Conservation (phyloP, 352 stramenopile species). For the Phytopythium kandeliae region DNA sequence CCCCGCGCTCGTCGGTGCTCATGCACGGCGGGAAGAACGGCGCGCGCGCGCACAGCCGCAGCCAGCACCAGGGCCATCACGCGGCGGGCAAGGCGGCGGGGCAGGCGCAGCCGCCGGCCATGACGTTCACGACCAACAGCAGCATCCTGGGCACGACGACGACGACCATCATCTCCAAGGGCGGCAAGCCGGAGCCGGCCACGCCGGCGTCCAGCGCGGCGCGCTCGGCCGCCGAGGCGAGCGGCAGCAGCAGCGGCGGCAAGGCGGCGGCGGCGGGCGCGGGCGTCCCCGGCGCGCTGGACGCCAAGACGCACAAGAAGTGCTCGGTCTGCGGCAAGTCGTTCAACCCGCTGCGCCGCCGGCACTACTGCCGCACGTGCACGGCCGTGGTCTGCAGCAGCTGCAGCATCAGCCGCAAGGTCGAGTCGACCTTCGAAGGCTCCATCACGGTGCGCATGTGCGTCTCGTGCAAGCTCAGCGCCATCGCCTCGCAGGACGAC, state of each 20-base stretch:
- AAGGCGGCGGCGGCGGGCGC: not conserved
- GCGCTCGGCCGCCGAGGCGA: not conserved
- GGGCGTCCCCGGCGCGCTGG: slow-evolving; percentile 4
- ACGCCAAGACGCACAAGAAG: slow-evolving; percentile 38
- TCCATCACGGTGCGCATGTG: slow-evolving; percentile 67
- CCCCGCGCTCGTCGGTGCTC: slow-evolving; percentile 7
- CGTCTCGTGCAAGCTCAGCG: slow-evolving; percentile 77
- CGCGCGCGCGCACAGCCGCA: slow-evolving; percentile 1
- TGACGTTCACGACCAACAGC: slow-evolving; percentile 31
- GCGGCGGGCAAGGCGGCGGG: not conserved
- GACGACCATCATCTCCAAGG: slow-evolving; percentile 21
- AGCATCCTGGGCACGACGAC: slow-evolving; percentile 21
- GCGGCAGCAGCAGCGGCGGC: slow-evolving; percentile 11
- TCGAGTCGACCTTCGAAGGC: slow-evolving; percentile 44
- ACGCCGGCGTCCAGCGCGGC: slow-evolving; percentile 5
- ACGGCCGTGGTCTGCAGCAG: slow-evolving; percentile 67
- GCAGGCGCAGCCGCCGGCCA: not conserved
- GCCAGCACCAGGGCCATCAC: not conserved
- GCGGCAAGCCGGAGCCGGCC: slow-evolving; percentile 1
- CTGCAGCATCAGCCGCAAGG: slow-evolving; percentile 64
- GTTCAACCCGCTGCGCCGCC: slow-evolving; percentile 75
- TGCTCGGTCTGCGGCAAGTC: slow-evolving; percentile 78
- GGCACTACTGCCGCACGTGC: slow-evolving; percentile 74
- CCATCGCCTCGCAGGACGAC: slow-evolving; percentile 57
- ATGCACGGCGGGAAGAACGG: slow-evolving; percentile 1